phyloP scores from a whole-genome alignment of 2,329 filamentous ascomycete genomes.

The Furcasterigmium furcatum region DNA sequence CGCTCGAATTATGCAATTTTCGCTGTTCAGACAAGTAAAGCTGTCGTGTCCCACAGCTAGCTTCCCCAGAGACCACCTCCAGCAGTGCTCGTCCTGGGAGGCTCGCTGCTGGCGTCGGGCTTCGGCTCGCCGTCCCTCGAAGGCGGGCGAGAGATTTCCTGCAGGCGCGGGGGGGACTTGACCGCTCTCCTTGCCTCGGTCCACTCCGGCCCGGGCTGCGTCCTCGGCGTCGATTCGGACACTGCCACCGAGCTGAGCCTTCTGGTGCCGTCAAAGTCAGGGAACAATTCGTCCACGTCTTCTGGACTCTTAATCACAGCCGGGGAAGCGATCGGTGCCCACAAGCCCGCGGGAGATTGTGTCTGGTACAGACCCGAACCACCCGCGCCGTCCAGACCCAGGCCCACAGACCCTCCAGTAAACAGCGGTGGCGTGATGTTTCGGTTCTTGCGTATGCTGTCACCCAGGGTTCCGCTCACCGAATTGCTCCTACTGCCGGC shows the following conservation, averaged over 20 bases:
- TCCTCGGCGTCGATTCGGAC: not conserved
- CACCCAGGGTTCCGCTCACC: constrained; percentile 34
- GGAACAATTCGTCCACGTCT: constrained; percentile 44
- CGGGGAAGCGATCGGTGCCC: constrained; percentile 33
- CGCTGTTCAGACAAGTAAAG: too few species aligned
- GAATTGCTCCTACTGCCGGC: constrained; percentile 42
- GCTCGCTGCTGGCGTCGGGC: constrained; percentile 25
- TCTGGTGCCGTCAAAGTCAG: constrained; percentile 46
- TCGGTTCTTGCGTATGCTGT: constrained; percentile 27
- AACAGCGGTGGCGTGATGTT: constrained; percentile 22
- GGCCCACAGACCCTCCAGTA: not conserved
- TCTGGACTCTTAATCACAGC: constrained; percentile 28
- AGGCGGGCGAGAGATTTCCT: constrained; percentile 12
- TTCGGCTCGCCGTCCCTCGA: constrained; percentile 19
- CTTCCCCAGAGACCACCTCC: constrained; percentile 41
- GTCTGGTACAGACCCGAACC: not conserved
- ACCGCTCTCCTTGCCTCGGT: constrained; percentile 8
- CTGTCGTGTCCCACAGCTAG: not conserved
- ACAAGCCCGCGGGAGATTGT: constrained; percentile 35
- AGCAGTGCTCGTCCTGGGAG: constrained; percentile 29
- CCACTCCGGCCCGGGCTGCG: constrained; percentile 16
- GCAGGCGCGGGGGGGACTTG: constrained; percentile 9
- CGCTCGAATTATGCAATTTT: too few species aligned
- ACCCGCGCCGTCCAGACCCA: not conserved
- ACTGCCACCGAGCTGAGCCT: constrained; percentile 9